A percentile compares a stretch with the other conserved stretches of the same genome.
Conservation (phyloP, 176 grass and related monocot species). For the bread wheat (Triticum aestivum) region DNA sequence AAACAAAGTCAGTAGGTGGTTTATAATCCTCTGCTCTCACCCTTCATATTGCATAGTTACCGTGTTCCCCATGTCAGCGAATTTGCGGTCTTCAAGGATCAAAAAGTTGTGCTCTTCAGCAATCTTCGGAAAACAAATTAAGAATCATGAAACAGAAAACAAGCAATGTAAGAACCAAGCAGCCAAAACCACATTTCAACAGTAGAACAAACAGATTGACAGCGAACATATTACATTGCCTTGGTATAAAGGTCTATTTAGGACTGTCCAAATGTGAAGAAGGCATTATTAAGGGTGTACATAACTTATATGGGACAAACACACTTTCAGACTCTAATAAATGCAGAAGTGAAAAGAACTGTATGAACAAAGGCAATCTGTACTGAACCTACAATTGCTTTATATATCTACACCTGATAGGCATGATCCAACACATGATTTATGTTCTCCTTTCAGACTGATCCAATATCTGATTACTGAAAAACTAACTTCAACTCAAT, state of each 20-base stretch:
- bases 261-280: background rate
- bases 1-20: background rate
- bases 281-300: no score
- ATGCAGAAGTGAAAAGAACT: background rate
- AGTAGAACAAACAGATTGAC: background rate
- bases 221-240: background rate
- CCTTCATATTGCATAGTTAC: slow-evolving; percentile 97
- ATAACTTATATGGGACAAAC: background rate
- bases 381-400: background rate
- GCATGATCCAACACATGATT: background rate
- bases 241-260: background rate
- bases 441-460: background rate
- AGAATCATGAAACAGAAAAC: background rate
- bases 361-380: background rate
- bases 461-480: background rate
- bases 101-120: slow-evolving; percentile 81
- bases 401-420: background rate
- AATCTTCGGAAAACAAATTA: slow-evolving; percentile 54
- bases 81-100: slow-evolving; percentile 91
- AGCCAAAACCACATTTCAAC: background rate
- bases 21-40: slow-evolving; percentile 33
- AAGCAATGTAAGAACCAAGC: background rate
- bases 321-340: background rate
- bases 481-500: background rate
- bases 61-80: slow-evolving; percentile 92